Conservation (phyloP, 2,329 filamentous ascomycete species). For the Knufia petricola region DNA sequence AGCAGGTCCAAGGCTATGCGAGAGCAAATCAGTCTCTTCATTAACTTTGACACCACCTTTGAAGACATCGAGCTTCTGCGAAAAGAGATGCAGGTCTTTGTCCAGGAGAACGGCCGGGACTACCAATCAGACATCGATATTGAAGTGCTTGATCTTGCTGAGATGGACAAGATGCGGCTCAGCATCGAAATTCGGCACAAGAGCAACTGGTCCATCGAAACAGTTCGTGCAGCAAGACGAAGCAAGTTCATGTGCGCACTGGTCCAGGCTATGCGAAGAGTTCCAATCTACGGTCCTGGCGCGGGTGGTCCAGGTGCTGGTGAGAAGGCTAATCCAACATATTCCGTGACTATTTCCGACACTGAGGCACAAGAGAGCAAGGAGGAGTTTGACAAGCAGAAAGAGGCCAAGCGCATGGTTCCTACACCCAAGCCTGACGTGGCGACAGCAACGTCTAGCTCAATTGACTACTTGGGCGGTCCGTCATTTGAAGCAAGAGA, state of each 20-base stretch:
- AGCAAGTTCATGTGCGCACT: constrained; percentile 97
- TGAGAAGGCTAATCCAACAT: constrained; percentile 61
- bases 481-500: background rate
- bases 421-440: constrained; percentile 30
- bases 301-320: constrained; percentile 57
- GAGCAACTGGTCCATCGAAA: constrained; percentile 83
- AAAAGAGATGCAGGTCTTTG: constrained; percentile 74
- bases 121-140: constrained; percentile 79
- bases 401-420: constrained; percentile 57
- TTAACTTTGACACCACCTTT: constrained; percentile 78
- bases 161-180: constrained; percentile 80
- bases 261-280: constrained; percentile 70
- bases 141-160: constrained; percentile 66
- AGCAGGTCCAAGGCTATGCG: constrained; percentile 86
- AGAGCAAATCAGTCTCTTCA: constrained; percentile 68
- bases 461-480: constrained; percentile 7
- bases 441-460: constrained; percentile 3
- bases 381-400: constrained; percentile 47
- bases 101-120: constrained; percentile 82
- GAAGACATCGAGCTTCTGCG: constrained; percentile 82
- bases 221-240: constrained; percentile 66
- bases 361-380: constrained; percentile 56
- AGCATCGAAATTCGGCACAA: constrained; percentile 83
- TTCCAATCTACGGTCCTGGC: constrained; percentile 76
- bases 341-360: constrained; percentile 67